Evolutionary conservation across 768 basidiomycete genomes (phyloP), one percentile per base, ranked within the genome.

Genomic region (Naganishia vaughanmartiniae): DNA sequence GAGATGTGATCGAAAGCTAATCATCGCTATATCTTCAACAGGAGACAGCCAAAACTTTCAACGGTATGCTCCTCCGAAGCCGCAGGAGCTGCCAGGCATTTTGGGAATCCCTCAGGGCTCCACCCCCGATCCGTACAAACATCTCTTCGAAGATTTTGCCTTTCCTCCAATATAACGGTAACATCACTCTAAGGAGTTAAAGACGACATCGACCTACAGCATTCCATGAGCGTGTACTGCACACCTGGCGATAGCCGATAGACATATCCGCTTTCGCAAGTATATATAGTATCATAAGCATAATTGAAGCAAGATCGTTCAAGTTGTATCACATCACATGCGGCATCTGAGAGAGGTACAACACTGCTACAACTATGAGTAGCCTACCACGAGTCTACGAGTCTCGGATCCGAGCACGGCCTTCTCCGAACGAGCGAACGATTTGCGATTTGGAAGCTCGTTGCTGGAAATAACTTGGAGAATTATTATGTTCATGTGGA

Each of bases 31-130:
- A 30, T 14, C 15, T 17, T 11, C 5, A 15, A 28, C 60, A 81
- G 80, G 80, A 28, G 80, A 81, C 58, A 77, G 75, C 17, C 80
- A 80, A 70, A 81, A 81, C 67, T 81, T 81, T 66, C 80, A 81
- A 65, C 65, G 79, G 65, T 81, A 81, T 63, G 76, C 79, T 30
- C 80, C 80, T 5, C 80, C 80, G 15, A 28, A 71, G 48, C 79
- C 80, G 17, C 66, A 74, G 15, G 80, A 81, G 65, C 71, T 81
- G 4, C 79, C 80, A n/a, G 80, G 80, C 9, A 78, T 81, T 33
- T 75, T 81, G 36, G 79, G 76, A 24, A 70, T 76, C 48, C 69
- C 67, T 26, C 78, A 78, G 69, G 76, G 78, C 26, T 56, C 73
- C 14, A 46, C 73, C 2, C 63, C 69, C 14, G 80, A 81, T 66